These are phyloP conservation scores for Forsythia suspensa DNA, from an alignment of 257 asterid species.

Conservation along the genomic window DNA sequence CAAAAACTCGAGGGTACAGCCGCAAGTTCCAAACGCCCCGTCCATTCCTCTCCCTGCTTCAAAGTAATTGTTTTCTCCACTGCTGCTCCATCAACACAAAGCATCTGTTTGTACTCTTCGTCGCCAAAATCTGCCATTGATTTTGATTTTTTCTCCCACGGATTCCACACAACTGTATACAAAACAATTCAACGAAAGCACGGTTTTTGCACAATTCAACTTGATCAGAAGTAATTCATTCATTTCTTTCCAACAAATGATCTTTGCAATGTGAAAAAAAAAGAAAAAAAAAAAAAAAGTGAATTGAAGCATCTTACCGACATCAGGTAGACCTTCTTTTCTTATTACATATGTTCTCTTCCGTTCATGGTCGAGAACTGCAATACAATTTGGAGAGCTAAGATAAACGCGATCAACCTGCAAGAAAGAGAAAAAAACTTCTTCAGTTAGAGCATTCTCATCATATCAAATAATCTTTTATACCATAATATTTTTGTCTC, in stretches of 20 bases:
- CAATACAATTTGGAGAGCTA: constrained; percentile 63
- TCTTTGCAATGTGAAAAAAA: too few species aligned
- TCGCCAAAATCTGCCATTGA: constrained; percentile 88
- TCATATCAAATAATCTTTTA: neutral
- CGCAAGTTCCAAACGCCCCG: constrained; percentile 66
- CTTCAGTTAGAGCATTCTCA: neutral
- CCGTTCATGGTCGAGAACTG: constrained; percentile 88
- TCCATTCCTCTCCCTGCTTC: constrained; percentile 95
- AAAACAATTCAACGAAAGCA: too few species aligned
- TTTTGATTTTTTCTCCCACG: constrained; percentile 93
- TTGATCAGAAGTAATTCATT: too few species aligned
- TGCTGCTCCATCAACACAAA: constrained; percentile 83
- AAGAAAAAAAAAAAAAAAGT: neutral
- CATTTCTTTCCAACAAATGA: too few species aligned
- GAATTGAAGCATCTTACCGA: constrained; percentile 42
- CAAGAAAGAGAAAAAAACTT: constrained; percentile 1
- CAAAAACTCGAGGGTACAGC: constrained; percentile 83
- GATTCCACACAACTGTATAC: constrained; percentile 81
- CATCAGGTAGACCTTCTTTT: constrained; percentile 90
- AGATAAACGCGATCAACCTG: constrained; percentile 92
- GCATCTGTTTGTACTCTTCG: constrained; percentile 86
- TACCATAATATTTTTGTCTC: too few species aligned
- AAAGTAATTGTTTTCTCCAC: constrained; percentile 69
- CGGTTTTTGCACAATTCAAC: too few species aligned
- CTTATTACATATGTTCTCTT: constrained; percentile 76